Percentiles rank a stretch among this genome's conserved stretches.
Evolutionary conservation across 306 rosid species (phyloP).

Genomic region (Vigna reflexopilosa): DNA sequence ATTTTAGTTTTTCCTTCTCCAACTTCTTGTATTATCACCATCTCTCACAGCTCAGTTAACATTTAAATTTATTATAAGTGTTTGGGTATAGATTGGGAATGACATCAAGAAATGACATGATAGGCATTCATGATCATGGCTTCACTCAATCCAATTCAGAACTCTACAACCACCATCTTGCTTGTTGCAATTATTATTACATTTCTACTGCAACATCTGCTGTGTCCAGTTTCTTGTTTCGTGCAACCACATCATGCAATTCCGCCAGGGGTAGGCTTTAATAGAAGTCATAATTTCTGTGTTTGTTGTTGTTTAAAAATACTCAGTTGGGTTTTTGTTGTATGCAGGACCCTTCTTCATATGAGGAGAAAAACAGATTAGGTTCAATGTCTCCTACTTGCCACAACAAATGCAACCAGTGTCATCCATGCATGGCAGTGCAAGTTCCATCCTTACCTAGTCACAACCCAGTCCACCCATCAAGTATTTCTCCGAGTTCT

Average conservation of each 20-base stretch:
- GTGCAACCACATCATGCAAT: slow-evolving; percentile 45
- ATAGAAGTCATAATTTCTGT: not conserved
- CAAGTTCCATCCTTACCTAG: slow-evolving; percentile 72
- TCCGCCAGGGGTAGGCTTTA: slow-evolving; percentile 58
- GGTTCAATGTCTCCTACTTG: slow-evolving; percentile 96
- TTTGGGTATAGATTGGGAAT: slow-evolving; percentile 22
- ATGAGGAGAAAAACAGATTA: slow-evolving; percentile 72
- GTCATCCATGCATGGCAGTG: slow-evolving; percentile 97
- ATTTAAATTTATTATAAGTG: slow-evolving; percentile 21
- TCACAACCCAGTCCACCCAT: slow-evolving; percentile 14
- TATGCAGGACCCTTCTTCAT: slow-evolving; percentile 61
- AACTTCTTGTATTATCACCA: slow-evolving; percentile 23
- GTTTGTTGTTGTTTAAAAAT: not conserved
- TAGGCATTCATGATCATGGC: slow-evolving; percentile 48
- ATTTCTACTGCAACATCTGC: slow-evolving; percentile 49
- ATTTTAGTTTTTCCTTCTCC: slow-evolving; percentile 6
- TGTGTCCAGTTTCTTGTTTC: slow-evolving; percentile 54
- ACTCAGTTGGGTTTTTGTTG: not conserved
- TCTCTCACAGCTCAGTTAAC: slow-evolving; percentile 35
- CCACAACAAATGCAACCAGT: slow-evolving; percentile 88
- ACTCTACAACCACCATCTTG: slow-evolving; percentile 36
- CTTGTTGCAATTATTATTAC: slow-evolving; percentile 9
- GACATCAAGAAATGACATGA: slow-evolving; percentile 48
- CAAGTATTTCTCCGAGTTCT: slow-evolving; percentile 28
- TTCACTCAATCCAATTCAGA: slow-evolving; percentile 43